phyloP scores from a whole-genome alignment of 2,329 filamentous ascomycete genomes.

The Ilyonectria mors-panacis region DNA sequence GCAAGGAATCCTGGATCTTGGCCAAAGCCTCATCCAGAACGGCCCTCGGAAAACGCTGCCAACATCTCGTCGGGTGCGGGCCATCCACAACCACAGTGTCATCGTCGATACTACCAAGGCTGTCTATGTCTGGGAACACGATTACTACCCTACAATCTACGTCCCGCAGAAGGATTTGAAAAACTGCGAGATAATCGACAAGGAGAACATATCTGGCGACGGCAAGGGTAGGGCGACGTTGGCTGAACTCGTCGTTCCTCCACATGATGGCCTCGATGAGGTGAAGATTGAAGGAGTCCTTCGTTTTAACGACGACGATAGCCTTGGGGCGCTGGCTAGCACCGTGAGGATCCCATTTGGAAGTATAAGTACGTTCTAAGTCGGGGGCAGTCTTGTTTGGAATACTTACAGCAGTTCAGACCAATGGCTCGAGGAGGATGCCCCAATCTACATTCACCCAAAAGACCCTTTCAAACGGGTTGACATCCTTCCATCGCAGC shows the following conservation, averaged over 20 bases:
- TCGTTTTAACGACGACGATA: conserved; percentile 57
- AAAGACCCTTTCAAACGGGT: conserved; percentile 78
- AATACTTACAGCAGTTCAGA: conserved; percentile 42
- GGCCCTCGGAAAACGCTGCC: conserved; percentile 37
- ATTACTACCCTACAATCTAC: conserved; percentile 64
- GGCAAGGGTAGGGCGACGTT: conserved; percentile 48
- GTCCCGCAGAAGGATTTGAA: conserved; percentile 52
- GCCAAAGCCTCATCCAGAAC: conserved; percentile 30
- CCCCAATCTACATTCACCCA: conserved; percentile 72
- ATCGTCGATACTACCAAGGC: conserved; percentile 57
- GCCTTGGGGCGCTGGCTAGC: conserved; percentile 51
- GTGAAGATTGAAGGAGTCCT: conserved; percentile 53
- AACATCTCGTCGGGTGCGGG: conserved; percentile 52
- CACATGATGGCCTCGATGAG: conserved; percentile 42
- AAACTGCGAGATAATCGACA: conserved; percentile 48
- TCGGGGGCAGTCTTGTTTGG: neutral
- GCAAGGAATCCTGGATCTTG: conserved; percentile 24
- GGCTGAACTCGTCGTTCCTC: conserved; percentile 50
- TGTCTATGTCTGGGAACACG: conserved; percentile 62
- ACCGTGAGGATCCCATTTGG: conserved; percentile 54
- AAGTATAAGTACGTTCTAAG: conserved; percentile 49
- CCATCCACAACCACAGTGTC: conserved; percentile 51
- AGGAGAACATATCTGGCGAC: conserved; percentile 44
- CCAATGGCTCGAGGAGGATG: conserved; percentile 69
- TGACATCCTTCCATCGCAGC: conserved; percentile 70